Percentiles rank a stretch among this genome's conserved stretches.
phyloP scores from a whole-genome alignment of 106 monocot genomes.

The Amphibolis antarctica region DNA sequence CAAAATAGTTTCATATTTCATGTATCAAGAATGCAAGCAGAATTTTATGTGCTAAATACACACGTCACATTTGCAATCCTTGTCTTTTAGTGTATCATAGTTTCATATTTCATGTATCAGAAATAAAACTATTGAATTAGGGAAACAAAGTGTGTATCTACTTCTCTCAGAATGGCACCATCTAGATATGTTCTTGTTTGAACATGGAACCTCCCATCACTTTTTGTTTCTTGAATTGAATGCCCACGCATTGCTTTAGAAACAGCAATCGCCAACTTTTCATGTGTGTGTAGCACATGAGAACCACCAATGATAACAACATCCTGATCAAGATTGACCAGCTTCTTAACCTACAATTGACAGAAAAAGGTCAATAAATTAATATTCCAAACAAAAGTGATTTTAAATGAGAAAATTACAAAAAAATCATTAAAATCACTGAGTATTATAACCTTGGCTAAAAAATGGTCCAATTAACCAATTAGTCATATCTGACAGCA shows the following conservation, averaged over 20 bases:
- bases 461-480: too few relatives aligned
- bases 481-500: too few relatives aligned
- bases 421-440: too few relatives aligned
- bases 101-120: background rate
- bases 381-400: too few relatives aligned
- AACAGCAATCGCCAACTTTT: slow-evolving; percentile 94
- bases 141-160: slow-evolving; percentile 12
- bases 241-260: slow-evolving; percentile 85
- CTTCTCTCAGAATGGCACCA: slow-evolving; percentile 95
- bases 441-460: too few relatives aligned
- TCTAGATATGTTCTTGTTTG: slow-evolving; percentile 88
- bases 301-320: slow-evolving; percentile 80
- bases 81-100: too few relatives aligned
- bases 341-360: slow-evolving; percentile 62
- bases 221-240: slow-evolving; percentile 92
- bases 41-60: too few relatives aligned
- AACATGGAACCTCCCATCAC: slow-evolving; percentile 90
- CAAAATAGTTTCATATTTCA: too few relatives aligned
- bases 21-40: too few relatives aligned
- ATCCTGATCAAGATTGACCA: slow-evolving; percentile 81
- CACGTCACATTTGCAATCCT: background rate
- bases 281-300: slow-evolving; percentile 86
- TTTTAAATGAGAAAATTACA: too few relatives aligned
- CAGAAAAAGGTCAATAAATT: background rate
- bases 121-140: background rate